phyloP scores from a whole-genome alignment of 2,329 filamentous ascomycete genomes.

The Penicillium sp. region DNA sequence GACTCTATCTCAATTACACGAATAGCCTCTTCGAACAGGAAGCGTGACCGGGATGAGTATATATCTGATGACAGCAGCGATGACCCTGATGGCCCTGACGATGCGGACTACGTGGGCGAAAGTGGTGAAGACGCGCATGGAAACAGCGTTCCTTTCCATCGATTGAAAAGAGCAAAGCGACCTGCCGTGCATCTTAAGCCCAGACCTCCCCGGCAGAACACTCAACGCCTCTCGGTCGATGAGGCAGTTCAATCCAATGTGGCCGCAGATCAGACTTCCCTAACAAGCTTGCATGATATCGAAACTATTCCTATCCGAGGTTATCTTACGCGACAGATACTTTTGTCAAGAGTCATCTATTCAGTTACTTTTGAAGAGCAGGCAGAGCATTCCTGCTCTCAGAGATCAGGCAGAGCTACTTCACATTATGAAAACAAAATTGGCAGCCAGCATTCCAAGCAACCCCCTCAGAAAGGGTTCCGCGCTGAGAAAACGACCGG shows the following conservation, averaged over 20 bases:
- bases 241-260: conserved; percentile 2
- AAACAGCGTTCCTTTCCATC: conserved; percentile 2
- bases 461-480: conserved; percentile 3
- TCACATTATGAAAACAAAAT: conserved; percentile 1
- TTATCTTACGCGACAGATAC: conserved; percentile 11
- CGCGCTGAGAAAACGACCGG: conserved; percentile 5
- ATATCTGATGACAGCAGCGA: conserved; percentile 4
- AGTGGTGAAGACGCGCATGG: background rate
- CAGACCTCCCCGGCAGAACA: conserved; percentile 3
- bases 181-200: background rate
- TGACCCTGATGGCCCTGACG: conserved; percentile 2
- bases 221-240: background rate
- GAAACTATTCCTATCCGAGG: conserved; percentile 15
- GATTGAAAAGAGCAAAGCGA: background rate
- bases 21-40: conserved; percentile 3
- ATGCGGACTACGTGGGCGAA: conserved; percentile 1
- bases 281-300: conserved; percentile 7
- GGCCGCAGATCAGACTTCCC: conserved; percentile 1
- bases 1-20: background rate
- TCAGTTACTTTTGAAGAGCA: conserved; percentile 14
- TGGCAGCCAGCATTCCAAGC: conserved; percentile 1
- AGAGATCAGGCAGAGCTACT: background rate
- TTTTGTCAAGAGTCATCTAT: conserved; percentile 12
- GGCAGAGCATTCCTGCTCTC: conserved; percentile 7
- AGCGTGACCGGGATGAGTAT: conserved; percentile 3